Percentiles rank a stretch among this genome's conserved stretches.
Evolutionary conservation across 176 grass and related monocot genomes (phyloP).

Genomic region (Aegilops longissima): DNA sequence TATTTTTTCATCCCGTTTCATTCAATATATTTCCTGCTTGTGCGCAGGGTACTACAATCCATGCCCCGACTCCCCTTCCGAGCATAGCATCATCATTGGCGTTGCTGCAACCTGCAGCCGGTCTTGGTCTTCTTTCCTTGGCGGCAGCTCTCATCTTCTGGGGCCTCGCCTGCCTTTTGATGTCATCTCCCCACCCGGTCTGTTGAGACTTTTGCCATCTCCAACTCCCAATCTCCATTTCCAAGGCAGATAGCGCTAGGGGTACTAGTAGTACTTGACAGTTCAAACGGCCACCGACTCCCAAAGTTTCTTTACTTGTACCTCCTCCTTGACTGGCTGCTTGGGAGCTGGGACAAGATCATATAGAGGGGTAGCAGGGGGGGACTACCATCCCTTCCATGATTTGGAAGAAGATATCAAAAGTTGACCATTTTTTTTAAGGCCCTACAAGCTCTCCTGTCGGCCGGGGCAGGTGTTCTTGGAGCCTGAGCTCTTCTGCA

Average conservation of each 20-base stretch:
- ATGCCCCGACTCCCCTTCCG: neutral
- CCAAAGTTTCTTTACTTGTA: neutral
- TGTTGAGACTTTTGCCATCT: neutral
- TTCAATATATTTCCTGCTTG: neutral
- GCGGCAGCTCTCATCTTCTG: neutral
- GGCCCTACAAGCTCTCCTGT: neutral
- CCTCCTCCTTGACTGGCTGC: neutral
- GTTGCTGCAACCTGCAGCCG: neutral
- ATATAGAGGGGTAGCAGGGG: neutral
- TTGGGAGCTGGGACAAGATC: neutral
- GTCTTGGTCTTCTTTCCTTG: neutral
- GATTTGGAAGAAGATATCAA: conserved; percentile 1
- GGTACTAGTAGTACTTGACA: neutral
- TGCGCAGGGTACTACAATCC: neutral
- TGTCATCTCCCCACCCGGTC: conserved; percentile 17
- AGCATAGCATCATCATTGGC: neutral
- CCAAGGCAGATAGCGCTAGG: neutral
- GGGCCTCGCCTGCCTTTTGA: conserved; percentile 46
- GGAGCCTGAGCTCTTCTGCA: neutral
- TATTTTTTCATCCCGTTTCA: neutral
- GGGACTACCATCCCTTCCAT: neutral
- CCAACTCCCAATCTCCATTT: neutral
- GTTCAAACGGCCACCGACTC: neutral
- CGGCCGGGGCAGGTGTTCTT: conserved; percentile 17
- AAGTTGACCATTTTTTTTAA: conserved; percentile 34